Evolutionary conservation across 257 asterid species (phyloP), one percentile per base, ranked within the genome.

Genomic region (Echites panduratus): DNA sequence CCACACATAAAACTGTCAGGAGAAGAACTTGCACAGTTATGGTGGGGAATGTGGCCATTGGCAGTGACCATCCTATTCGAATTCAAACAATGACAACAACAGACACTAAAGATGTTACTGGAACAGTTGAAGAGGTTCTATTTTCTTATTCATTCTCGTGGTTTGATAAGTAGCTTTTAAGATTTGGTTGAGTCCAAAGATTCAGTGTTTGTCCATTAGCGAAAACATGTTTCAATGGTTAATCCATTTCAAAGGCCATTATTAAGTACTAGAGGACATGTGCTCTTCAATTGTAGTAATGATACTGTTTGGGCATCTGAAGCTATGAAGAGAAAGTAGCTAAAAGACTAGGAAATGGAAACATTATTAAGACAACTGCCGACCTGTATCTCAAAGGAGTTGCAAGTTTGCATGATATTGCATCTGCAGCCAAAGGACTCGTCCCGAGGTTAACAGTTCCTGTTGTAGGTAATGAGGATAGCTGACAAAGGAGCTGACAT

Each of bases 11-110:
- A 80, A 92, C 99, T 16, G 74, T 90, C 71, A 85, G 99, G 85
- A 85, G 99, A 68, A 90, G 92, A 81, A 95, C 99, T 64, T 52
- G 92, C 66, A 95, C 98, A 0, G 99, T 95, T 80, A 92, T 90
- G 99, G 96, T 95, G 66, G 99, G 99, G 54, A 95, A 95, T 80
- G 98, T 95, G 68, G 89, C 97, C 52, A 84, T 95, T 66, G 99
- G 99, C 65, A 92, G 99, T 73, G 91, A 92, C 64, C 99, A 95
- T 87, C 99, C 99, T 40, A 90, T 95, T 62, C 88, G 98, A 84
- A 78, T 95, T 84, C 99, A 95, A 62, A 95, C 99, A 45, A 95
- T 95, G 98, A 92, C 99, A 77, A 95, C 98, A 41, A 81, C 99
- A 0, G 99, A 95, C 81, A 95, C 99, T n/a, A 95, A 95, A 84